Base-by-base conservation (phyloP, 225 moss, liverwort and hornwort genomes). In the Neckera pumila region DNA sequence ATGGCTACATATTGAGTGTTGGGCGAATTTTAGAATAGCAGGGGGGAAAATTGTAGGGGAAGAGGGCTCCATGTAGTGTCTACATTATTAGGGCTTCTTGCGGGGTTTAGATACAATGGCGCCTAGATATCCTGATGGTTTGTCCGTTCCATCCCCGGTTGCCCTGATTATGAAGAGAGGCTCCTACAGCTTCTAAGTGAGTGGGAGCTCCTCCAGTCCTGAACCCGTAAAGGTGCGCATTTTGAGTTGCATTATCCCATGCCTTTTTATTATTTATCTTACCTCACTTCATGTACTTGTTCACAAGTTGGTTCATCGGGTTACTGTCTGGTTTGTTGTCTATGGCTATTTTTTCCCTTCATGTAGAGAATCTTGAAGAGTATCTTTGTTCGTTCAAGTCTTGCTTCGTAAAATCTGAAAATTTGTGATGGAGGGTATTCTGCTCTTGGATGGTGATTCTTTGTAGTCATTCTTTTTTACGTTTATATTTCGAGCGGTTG, bases 171-270 rank as follows among this genome's bases (percentile, higher is more conserved):
- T 93, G 57, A 95, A 96, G 85, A 92, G 94, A 51, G 95, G 88
- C 38, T 96, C 95, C 58, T 92, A 89, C 88, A 92, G 92, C 23
- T 94, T 96, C 81, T 95, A 93, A 94, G 95, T 95, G 88, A 96
- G 95, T 57, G 95, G 94, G 79, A 95, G 95, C 65, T 96, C 96
- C 93, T 66, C 95, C 64, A 92, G 95, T 89, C 93, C 16, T 93
- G 92, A 87, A 94, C 93, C 83, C 93, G 95, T 90, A 94, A 95
- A 96, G 98, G 98, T 96, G 58, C 85, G 91, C 89, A 74, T 79
- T 79, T 53, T 23, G 22, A 84, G 61, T 80, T 72, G 84, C 64
- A 90, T 80, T 33, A 56, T 80, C 81, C 79, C 70, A 70, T 86
- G 62, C 25, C 57, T 42, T 85, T 85, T 54, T 65, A 74, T 43